Evolutionary conservation across 106 monocot species (phyloP), one percentile per base, ranked within the genome.

Genomic region (Gastrodia elata): DNA sequence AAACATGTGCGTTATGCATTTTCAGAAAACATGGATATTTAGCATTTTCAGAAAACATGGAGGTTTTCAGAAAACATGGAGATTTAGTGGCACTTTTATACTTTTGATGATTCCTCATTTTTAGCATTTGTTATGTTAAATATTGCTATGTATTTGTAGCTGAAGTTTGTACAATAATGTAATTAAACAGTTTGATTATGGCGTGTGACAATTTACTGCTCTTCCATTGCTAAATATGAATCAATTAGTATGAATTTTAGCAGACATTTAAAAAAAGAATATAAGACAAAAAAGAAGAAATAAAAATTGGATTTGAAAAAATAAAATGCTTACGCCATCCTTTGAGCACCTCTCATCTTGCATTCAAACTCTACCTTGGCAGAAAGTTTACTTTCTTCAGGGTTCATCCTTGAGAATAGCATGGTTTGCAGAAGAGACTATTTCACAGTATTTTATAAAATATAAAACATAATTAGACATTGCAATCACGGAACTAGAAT

Each of bases 331-430:
- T 86, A 96, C 90, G 90, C 93, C 97, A 98, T 90, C 80, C 93
- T 90, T 77, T 98, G 90, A 30, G 97, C 97, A 77, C 97, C 93
- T 86, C 93, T 86, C 83, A 98, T 98, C 79, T 90, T 98, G 86
- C 97, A 98, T 78, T 98, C 93, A 75, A 72, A 98, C 71, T 98
- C 97, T 65, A 98, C 78, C 76, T 87, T 98, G 20, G 97, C 90
- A 28, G 97, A 70, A 20, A 98, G 79, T 71, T 79, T 84, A 79
- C 83, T 87, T 72, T 98, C 97, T 39, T 93, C 84, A 67, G 84
- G 86, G 69, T 43, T 70, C 24, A 73, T 75, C 78, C 74, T 90
- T 55, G 97, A 98, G 77, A 88, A 77, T 81, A 98, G 26, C 97
- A 98, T 93, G 13, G 93, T 91, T 87, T 98, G 97, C 75, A 98